Evolutionary conservation across 2,329 filamentous ascomycete species (phyloP), one percentile per base, ranked within the genome.

Genomic region (Aureobasidium melanogenum): DNA sequence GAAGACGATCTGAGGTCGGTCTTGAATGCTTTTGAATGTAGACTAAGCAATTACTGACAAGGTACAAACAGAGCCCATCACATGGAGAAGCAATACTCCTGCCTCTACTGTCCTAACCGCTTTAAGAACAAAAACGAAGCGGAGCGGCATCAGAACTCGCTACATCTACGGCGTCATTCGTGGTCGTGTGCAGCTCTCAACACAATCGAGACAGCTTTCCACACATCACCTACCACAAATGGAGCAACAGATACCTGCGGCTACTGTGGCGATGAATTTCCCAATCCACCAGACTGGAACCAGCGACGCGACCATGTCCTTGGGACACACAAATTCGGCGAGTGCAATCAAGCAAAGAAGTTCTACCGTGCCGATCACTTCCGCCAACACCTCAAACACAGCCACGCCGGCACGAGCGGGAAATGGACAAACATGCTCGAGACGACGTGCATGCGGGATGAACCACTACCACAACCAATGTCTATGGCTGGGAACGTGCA

Each of bases 61-160:
- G 62, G 60, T 60, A 65, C 44, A 26, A 38, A 62, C 70, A 97
- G 93, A 65, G 79, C 87, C 47, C 93, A 97, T 73, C 90, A 94
- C 74, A 86, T 90, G 71, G 94, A 97, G 75, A 97, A 97, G 75
- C 93, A 97, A 75, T 97, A 97, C 73, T 89, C 89, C 64, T 97
- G 93, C 74, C 83, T 85, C 30, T 97, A 90, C 72, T 97, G 93
- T 73, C 88, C 88, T 44, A 97, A 97, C 72, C 86, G 93, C 12
- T 97, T 97, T 80, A 97, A 97, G 76, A 97, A 97, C 77, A 97
- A 97, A 77, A 97, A 97, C 69, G 94, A 97, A 76, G 92, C 92
- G 2, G 93, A 97, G 74, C 85, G 94, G 34, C 93, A 97, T 72
- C 92, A 96, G 70, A 97, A 97, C 70, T 96, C 92, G 15, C 83